Percentiles rank a stretch among this genome's conserved stretches.
Conservation (phyloP, 352 stramenopile species). For the Globisporangium uncinulatum region DNA sequence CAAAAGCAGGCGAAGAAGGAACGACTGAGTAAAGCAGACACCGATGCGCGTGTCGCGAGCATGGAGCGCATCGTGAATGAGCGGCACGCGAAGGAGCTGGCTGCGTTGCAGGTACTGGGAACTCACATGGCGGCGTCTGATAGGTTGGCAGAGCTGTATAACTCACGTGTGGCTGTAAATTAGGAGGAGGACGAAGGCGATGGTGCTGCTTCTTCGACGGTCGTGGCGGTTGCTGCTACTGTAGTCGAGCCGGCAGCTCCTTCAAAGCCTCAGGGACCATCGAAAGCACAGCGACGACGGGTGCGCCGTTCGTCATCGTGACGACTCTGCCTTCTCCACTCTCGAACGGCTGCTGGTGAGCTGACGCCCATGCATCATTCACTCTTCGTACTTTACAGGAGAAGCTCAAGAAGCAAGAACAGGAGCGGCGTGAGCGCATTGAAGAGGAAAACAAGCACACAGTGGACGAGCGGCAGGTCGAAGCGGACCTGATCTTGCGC, state of each 20-base stretch:
- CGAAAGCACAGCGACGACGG: constrained; percentile 68
- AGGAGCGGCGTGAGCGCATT: constrained; percentile 64
- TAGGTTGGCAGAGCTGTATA: too few relatives aligned
- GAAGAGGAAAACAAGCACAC: constrained; percentile 75
- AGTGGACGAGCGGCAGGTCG: constrained; percentile 76
- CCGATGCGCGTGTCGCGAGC: constrained; percentile 40
- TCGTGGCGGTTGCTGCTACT: constrained; percentile 5
- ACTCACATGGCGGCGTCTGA: too few relatives aligned
- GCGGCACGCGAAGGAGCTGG: constrained; percentile 50
- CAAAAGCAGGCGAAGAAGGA: constrained; percentile 87
- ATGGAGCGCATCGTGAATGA: constrained; percentile 58
- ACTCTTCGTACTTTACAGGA: constrained; percentile 19
- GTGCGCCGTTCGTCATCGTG: constrained; percentile 11
- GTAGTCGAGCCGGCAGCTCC: constrained; percentile 4
- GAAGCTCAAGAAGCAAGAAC: constrained; percentile 73
- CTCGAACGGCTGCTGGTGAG: background rate
- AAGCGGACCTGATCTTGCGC: constrained; percentile 61
- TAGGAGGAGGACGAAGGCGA: constrained; percentile 6
- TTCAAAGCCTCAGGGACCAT: constrained; percentile 28
- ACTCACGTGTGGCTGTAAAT: background rate
- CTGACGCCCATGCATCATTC: background rate
- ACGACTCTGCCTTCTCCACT: background rate
- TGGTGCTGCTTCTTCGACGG: background rate
- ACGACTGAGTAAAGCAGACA: constrained; percentile 69
- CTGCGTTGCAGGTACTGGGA: constrained; percentile 20